Evolutionary conservation across 177 flowering plant species (phyloP), one percentile per base, ranked within the genome.

Genomic region (Vitis hybrid): DNA sequence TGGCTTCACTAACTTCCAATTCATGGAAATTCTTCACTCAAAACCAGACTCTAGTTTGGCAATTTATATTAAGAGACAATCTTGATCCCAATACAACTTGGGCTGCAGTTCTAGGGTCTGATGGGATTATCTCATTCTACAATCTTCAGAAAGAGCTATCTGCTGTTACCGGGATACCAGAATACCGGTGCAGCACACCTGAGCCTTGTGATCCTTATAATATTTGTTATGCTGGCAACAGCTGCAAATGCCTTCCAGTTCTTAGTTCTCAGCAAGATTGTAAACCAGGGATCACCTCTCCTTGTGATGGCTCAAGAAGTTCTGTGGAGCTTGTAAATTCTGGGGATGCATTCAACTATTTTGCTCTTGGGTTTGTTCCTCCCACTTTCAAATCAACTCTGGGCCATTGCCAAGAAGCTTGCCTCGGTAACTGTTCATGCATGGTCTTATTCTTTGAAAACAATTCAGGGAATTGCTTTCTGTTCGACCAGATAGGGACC

Each of bases 341-440:
- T 51, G 88, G 81, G 1, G 76, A 77, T 16, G 67, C 74, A 48
- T 67, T 82, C 10, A 50, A 66, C 16, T 85, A 85, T n/a, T 81
- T 75, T 46, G 83, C 86, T 0, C 79, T 79, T 18, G 68, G 59
- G 11, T 82, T 75, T 67, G 76, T 66, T 64, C 13, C 70, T 15
- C 86, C 88, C 24, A 4, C 54, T 48, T 61, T 75, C 16, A 70
- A 62, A 49, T 54, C 80, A 63, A 64, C 74, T 70, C 72, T 85
- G 2, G 40, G 51, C 48, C 70, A 70, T 27, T 85, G 86, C 73
- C 77, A 75, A 72, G 60, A 69, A 19, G 59, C 73, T 3, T 85
- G 88, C 73, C 70, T 67, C 27, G 32, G 46, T 27, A 83, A 81
- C 67, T 85, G 88, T 70, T 82, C 88, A 1, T 85, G 88, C 67